Percentiles rank a stretch among this genome's conserved stretches.
These are phyloP conservation scores for Guillardia theta DNA, from an alignment of 78 protist species.

Conservation along the genomic window DNA sequence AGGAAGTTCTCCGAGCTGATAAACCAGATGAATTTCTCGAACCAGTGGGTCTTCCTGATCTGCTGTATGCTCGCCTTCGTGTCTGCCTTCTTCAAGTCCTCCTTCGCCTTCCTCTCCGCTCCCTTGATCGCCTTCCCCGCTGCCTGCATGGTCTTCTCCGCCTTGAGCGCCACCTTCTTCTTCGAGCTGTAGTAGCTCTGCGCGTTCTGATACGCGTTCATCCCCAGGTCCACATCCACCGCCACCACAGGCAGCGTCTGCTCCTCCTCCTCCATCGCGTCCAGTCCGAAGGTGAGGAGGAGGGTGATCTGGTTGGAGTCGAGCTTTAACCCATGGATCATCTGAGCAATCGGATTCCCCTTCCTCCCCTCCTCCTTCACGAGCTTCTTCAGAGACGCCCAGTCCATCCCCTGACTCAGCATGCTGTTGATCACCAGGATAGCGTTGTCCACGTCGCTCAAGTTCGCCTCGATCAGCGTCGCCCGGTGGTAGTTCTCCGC, in stretches of 20 bases:
- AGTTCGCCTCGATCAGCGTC: conserved; percentile 42
- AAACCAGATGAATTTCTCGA: conserved; percentile 97
- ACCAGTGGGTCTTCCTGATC: conserved; percentile 77
- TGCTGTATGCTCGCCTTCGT: neutral
- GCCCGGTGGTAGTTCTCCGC: conserved; percentile 60
- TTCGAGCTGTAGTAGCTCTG: conserved; percentile 69
- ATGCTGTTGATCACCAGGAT: conserved; percentile 39
- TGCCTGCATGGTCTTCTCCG: conserved; percentile 73
- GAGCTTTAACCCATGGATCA: conserved; percentile 31
- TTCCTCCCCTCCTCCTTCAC: neutral
- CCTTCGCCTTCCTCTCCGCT: conserved; percentile 56
- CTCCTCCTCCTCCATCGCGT: conserved; percentile 55
- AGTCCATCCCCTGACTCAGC: conserved; percentile 60
- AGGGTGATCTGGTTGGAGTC: neutral
- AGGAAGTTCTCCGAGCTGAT: conserved; percentile 77
- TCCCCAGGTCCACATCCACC: conserved; percentile 80
- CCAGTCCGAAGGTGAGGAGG: neutral
- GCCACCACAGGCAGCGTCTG: neutral
- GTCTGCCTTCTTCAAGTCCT: conserved; percentile 25
- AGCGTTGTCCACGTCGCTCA: conserved; percentile 70
- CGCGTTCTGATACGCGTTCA: conserved; percentile 88
- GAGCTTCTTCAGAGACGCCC: conserved; percentile 72
- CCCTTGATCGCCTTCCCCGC: conserved; percentile 64
- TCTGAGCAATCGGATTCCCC: conserved; percentile 50
- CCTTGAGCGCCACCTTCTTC: conserved; percentile 66